These are phyloP conservation scores for Lasiodiplodia hormozganensis DNA, from an alignment of 2,329 filamentous ascomycete species.

Conservation along the genomic window DNA sequence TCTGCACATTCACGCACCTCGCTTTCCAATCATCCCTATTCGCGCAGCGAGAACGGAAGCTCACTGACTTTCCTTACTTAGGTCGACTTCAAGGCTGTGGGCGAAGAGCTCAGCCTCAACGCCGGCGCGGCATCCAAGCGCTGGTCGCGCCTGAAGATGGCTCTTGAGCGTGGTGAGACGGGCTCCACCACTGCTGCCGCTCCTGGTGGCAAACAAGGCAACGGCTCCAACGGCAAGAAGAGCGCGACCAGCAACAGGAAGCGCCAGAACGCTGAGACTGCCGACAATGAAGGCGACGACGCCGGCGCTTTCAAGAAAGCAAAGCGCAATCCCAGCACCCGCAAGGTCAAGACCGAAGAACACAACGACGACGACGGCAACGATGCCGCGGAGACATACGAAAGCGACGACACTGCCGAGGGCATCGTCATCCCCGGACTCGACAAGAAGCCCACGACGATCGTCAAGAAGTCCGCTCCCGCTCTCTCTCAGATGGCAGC, in stretches of 20 bases:
- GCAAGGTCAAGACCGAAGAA: slow-evolving; percentile 15
- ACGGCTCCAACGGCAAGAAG: slow-evolving; percentile 20
- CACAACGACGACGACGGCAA: slow-evolving; percentile 23
- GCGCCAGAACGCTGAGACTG: not conserved
- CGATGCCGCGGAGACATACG: not conserved
- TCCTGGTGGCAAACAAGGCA: not conserved
- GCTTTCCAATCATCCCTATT: not conserved
- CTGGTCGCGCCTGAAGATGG: slow-evolving; percentile 42
- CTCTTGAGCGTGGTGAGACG: slow-evolving; percentile 36
- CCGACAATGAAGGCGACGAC: not conserved
- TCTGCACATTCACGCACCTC: not conserved
- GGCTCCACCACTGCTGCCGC: slow-evolving; percentile 1
- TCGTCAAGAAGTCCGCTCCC: slow-evolving; percentile 7
- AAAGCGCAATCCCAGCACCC: slow-evolving; percentile 17
- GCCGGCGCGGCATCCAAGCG: slow-evolving; percentile 43
- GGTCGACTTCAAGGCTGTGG: slow-evolving; percentile 43
- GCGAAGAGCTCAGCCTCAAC: slow-evolving; percentile 37
- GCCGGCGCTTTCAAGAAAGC: not conserved
- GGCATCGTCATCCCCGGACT: not conserved
- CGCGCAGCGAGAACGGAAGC: not conserved
- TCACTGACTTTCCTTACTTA: slow-evolving; percentile 27
- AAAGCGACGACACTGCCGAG: not conserved
- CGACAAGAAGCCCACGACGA: slow-evolving; percentile 29
- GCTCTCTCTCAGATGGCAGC: not conserved
- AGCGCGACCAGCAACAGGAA: not conserved